A percentile compares a stretch with the other conserved stretches of the same genome.
phyloP scores from a whole-genome alignment of 306 rosid genomes.

The Calophaca sinica region DNA sequence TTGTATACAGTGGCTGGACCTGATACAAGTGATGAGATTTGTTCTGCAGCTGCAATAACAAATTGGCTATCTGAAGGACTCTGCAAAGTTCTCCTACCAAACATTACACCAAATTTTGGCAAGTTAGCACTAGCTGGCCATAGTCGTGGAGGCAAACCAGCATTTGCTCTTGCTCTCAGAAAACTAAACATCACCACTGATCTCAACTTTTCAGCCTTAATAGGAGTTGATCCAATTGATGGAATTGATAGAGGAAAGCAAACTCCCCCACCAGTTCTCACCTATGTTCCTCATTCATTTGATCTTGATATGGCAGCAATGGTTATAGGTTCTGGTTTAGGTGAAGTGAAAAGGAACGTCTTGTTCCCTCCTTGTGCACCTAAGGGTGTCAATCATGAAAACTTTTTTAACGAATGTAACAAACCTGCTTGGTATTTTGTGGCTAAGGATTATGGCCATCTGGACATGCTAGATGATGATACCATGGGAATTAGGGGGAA shows the following conservation, averaged over 20 bases:
- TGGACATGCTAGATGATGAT: conserved; percentile 83
- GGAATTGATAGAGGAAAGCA: conserved; percentile 77
- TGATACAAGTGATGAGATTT: conserved; percentile 66
- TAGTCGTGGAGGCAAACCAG: conserved; percentile 86
- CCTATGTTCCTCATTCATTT: conserved; percentile 69
- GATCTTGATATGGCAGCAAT: conserved; percentile 64
- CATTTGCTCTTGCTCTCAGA: conserved; percentile 73
- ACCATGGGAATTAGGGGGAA: conserved; percentile 76
- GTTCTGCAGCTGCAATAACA: conserved; percentile 63
- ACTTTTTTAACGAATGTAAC: conserved; percentile 71
- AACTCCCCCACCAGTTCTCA: conserved; percentile 87
- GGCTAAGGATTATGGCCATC: conserved; percentile 76
- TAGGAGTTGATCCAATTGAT: conserved; percentile 92
- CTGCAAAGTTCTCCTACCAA: conserved; percentile 54
- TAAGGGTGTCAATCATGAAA: conserved; percentile 77
- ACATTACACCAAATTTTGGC: conserved; percentile 57
- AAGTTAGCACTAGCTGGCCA: conserved; percentile 80
- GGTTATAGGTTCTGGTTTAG: conserved; percentile 78
- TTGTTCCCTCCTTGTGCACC: conserved; percentile 88
- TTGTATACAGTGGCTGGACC: conserved; percentile 70
- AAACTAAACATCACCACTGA: conserved; percentile 49
- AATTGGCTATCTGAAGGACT: conserved; percentile 78
- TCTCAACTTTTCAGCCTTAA: conserved; percentile 70
- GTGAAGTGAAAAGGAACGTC: conserved; percentile 63
- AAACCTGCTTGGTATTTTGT: conserved; percentile 71